Conservation (phyloP, 441 rosid species). For the Pelargonium fulgidum region DNA sequence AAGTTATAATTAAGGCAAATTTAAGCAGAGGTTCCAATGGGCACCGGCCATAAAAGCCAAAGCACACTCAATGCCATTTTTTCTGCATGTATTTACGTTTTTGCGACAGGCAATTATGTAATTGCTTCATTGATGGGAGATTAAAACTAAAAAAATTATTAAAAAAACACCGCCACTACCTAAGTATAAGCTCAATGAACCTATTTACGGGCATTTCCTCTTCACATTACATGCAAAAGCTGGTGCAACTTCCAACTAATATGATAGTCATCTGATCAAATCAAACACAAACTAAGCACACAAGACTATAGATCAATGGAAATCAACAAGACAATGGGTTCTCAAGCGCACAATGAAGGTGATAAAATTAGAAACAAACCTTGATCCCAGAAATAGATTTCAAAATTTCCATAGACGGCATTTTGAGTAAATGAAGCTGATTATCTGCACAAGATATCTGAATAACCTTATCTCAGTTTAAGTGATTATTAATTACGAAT, state of each 20-base stretch:
- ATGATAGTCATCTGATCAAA: constrained; percentile 14
- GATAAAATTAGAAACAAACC: constrained; percentile 37
- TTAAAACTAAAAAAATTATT: neutral
- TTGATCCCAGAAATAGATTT: constrained; percentile 89
- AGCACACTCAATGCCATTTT: neutral
- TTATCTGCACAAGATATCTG: constrained; percentile 98
- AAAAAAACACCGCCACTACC: neutral
- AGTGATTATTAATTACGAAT: constrained; percentile 3
- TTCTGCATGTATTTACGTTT: neutral
- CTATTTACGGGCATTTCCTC: too few relatives aligned
- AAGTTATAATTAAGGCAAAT: neutral
- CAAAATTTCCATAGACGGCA: constrained; percentile 86
- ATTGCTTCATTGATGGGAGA: neutral
- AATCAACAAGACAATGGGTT: constrained; percentile 5
- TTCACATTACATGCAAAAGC: neutral
- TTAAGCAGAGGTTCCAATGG: constrained; percentile 1
- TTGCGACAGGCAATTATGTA: neutral
- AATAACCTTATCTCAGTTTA: constrained; percentile 25
- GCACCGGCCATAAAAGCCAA: neutral
- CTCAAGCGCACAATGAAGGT: neutral
- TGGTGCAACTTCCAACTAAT: neutral
- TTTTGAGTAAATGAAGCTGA: constrained; percentile 79
- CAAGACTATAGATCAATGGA: constrained; percentile 5
- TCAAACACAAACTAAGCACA: neutral
- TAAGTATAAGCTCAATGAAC: too few relatives aligned